Conservation (phyloP, 441 rosid species). For the Pelargonium australe region DNA sequence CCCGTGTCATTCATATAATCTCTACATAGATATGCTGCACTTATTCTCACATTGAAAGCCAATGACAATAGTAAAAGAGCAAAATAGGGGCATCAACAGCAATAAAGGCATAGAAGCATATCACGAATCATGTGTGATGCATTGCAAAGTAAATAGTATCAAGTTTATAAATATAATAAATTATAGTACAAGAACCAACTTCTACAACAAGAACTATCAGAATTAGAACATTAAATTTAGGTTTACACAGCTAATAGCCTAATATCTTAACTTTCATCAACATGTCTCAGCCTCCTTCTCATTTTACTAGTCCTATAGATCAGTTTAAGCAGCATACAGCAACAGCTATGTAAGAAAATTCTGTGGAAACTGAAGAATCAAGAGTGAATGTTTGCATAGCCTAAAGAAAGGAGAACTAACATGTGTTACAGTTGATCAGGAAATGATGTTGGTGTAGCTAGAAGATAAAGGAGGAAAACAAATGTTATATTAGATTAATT, state of each 20-base stretch:
- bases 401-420: background rate
- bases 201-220: background rate
- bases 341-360: background rate
- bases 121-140: background rate
- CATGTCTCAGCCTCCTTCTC: background rate
- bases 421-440: background rate
- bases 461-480: background rate
- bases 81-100: background rate
- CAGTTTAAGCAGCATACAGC: background rate
- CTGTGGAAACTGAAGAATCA: background rate
- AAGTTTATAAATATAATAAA: background rate
- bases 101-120: background rate
- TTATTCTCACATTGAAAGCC: background rate
- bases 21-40: background rate
- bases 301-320: background rate
- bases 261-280: background rate
- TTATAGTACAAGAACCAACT: background rate
- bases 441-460: background rate
- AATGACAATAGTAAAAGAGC: background rate
- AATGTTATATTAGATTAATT: background rate
- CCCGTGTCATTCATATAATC: slow-evolving; percentile 13
- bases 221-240: background rate
- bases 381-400: slow-evolving; percentile 1
- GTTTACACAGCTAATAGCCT: background rate
- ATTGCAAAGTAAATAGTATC: background rate